These are phyloP conservation scores for Scheffersomyces titani DNA, from an alignment of 1,139 yeast genomes.

Conservation along the genomic window DNA sequence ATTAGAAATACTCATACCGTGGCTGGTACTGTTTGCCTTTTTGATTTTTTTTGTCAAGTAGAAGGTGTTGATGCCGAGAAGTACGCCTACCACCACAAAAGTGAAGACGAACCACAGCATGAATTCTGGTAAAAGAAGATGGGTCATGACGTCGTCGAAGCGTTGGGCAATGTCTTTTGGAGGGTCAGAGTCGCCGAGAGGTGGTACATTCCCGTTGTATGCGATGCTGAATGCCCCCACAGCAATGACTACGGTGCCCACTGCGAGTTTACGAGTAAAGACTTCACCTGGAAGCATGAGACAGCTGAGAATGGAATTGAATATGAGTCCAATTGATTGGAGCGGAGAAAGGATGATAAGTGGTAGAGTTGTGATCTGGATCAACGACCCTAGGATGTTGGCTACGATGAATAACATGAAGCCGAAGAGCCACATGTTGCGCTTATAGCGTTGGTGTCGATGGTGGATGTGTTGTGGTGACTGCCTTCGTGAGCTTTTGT, in stretches of 20 bases:
- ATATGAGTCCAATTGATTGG: conserved; percentile 85
- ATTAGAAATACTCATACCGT: neutral
- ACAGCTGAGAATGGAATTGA: conserved; percentile 74
- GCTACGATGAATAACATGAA: conserved; percentile 69
- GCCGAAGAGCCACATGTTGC: conserved; percentile 78
- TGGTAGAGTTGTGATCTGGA: conserved; percentile 84
- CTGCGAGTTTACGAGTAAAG: conserved; percentile 57
- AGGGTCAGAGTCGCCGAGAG: conserved; percentile 18
- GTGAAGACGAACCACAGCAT: conserved; percentile 42
- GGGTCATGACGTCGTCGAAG: conserved; percentile 27
- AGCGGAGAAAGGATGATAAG: conserved; percentile 77
- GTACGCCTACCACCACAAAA: conserved; percentile 26
- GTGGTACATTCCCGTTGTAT: conserved; percentile 51
- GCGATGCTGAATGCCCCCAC: conserved; percentile 83
- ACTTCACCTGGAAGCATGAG: conserved; percentile 66
- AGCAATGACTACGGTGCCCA: conserved; percentile 70
- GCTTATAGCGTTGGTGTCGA: conserved; percentile 41
- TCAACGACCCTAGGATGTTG: conserved; percentile 77
- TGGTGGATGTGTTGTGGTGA: conserved; percentile 22
- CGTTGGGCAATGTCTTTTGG: conserved; percentile 22
- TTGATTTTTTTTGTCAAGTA: conserved; percentile 6
- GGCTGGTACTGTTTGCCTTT: neutral
- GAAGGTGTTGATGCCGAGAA: conserved; percentile 25
- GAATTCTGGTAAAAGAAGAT: conserved; percentile 30
- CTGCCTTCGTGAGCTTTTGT: conserved; percentile 12